Evolutionary conservation across 1,139 yeast species (phyloP).

Genomic region (Entelexis sorbosivorans): DNA sequence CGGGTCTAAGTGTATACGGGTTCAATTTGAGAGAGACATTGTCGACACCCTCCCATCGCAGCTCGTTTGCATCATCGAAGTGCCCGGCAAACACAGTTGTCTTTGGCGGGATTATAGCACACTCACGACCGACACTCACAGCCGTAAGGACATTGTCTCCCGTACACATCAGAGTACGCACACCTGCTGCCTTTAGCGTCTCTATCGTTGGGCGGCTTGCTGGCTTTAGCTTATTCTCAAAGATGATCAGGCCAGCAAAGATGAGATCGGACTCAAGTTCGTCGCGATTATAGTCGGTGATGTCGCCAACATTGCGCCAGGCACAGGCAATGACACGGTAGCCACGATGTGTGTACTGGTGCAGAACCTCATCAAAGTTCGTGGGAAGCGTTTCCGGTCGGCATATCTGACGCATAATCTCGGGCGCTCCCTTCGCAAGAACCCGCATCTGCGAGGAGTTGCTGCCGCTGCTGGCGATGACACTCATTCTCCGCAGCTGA

Average conservation of each 20-base stretch:
- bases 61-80: slow-evolving; percentile 31
- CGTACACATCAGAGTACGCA: slow-evolving; percentile 90
- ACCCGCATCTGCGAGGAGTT: slow-evolving; percentile 32
- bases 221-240: slow-evolving; percentile 77
- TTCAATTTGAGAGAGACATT: slow-evolving; percentile 39
- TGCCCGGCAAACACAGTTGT: slow-evolving; percentile 57
- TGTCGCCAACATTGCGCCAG: slow-evolving; percentile 33
- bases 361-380: slow-evolving; percentile 61
- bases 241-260: slow-evolving; percentile 79
- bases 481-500: slow-evolving; percentile 82
- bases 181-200: slow-evolving; percentile 50
- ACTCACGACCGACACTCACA: slow-evolving; percentile 80
- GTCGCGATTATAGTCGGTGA: slow-evolving; percentile 39
- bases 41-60: slow-evolving; percentile 35
- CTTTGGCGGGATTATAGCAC: slow-evolving; percentile 46
- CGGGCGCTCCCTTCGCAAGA: slow-evolving; percentile 94
- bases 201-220: slow-evolving; percentile 53
- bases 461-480: slow-evolving; percentile 36
- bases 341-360: slow-evolving; percentile 83
- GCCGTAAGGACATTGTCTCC: slow-evolving; percentile 96
- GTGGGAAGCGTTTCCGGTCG: slow-evolving; percentile 56
- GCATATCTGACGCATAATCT: slow-evolving; percentile 77
- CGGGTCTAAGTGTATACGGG: slow-evolving; percentile 41
- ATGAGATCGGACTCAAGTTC: slow-evolving; percentile 55
- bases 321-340: slow-evolving; percentile 95